Evolutionary conservation across 1,139 yeast species (phyloP).

Genomic region (Magnusiomyces sp.): DNA sequence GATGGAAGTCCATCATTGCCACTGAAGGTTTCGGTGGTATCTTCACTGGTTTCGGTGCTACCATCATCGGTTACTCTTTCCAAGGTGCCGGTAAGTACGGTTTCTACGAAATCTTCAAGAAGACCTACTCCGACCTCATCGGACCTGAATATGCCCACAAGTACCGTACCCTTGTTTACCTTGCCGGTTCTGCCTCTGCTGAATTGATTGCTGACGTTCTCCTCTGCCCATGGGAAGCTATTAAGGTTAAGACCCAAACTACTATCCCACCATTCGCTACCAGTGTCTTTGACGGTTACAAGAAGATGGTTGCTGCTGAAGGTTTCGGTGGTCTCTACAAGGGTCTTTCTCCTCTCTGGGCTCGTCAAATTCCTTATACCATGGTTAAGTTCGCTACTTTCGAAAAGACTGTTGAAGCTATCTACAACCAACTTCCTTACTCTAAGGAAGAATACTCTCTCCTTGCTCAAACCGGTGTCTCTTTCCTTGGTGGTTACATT

Average conservation of each 20-base stretch:
- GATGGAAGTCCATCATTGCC: conserved; percentile 53
- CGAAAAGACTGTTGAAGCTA: conserved; percentile 67
- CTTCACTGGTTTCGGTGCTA: conserved; percentile 71
- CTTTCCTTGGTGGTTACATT: conserved; percentile 73
- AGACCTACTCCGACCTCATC: conserved; percentile 48
- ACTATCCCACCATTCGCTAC: conserved; percentile 60
- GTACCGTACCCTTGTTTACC: conserved; percentile 55
- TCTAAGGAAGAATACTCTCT: conserved; percentile 40
- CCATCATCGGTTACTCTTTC: conserved; percentile 69
- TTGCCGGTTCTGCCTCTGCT: conserved; percentile 73
- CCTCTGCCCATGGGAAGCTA: conserved; percentile 78
- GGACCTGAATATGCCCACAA: conserved; percentile 49
- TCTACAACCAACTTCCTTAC: conserved; percentile 45
- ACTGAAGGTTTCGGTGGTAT: conserved; percentile 57
- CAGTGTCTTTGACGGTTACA: conserved; percentile 43
- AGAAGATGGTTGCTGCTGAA: conserved; percentile 46
- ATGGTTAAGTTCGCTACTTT: conserved; percentile 79
- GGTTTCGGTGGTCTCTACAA: conserved; percentile 53
- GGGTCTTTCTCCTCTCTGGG: conserved; percentile 73
- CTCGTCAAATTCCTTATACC: conserved; percentile 80
- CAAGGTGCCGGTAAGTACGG: conserved; percentile 90
- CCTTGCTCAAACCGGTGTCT: conserved; percentile 67
- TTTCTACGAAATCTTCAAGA: conserved; percentile 69
- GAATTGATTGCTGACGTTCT: conserved; percentile 75
- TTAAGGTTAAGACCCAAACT: conserved; percentile 74